These are phyloP conservation scores for Ganoderma boninense DNA, from an alignment of 1,284 basidiomycete species.

Conservation along the genomic window DNA sequence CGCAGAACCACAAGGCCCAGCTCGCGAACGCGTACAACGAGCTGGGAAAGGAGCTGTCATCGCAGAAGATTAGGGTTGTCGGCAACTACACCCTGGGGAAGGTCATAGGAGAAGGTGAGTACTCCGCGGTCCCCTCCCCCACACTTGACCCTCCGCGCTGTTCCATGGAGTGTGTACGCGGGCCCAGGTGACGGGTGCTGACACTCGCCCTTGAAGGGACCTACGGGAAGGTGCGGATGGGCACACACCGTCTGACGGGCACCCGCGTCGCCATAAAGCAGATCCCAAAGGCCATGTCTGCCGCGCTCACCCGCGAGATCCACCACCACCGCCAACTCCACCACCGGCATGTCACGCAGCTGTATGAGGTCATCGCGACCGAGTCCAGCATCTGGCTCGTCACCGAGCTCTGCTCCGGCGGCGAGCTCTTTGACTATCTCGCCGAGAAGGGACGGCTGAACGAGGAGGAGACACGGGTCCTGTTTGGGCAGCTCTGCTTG, in stretches of 20 bases:
- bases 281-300: slow-evolving; percentile 92
- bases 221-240: slow-evolving; percentile 93
- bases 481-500: slow-evolving; percentile 97
- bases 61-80: slow-evolving; percentile 88
- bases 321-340: slow-evolving; percentile 98
- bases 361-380: slow-evolving; percentile 98
- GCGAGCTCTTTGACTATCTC: slow-evolving; percentile 97
- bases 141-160: not conserved
- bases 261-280: slow-evolving; percentile 97
- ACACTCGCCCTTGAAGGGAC: slow-evolving; percentile 64
- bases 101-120: slow-evolving; percentile 94
- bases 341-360: slow-evolving; percentile 93
- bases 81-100: slow-evolving; percentile 96
- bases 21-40: slow-evolving; percentile 97
- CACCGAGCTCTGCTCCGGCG: slow-evolving; percentile 95
- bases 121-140: not conserved
- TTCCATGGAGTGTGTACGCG: not conserved
- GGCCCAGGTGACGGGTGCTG: slow-evolving; percentile 7
- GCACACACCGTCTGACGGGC: slow-evolving; percentile 90
- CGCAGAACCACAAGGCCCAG: slow-evolving; percentile 83
- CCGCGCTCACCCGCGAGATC: slow-evolving; percentile 94
- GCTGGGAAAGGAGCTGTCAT: slow-evolving; percentile 93
- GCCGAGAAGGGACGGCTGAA: slow-evolving; percentile 91
- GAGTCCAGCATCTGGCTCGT: slow-evolving; percentile 97
- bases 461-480: slow-evolving; percentile 83